Evolutionary conservation across 257 asterid species (phyloP), one percentile per base, ranked within the genome.

Genomic region (Handroanthus guayacan): DNA sequence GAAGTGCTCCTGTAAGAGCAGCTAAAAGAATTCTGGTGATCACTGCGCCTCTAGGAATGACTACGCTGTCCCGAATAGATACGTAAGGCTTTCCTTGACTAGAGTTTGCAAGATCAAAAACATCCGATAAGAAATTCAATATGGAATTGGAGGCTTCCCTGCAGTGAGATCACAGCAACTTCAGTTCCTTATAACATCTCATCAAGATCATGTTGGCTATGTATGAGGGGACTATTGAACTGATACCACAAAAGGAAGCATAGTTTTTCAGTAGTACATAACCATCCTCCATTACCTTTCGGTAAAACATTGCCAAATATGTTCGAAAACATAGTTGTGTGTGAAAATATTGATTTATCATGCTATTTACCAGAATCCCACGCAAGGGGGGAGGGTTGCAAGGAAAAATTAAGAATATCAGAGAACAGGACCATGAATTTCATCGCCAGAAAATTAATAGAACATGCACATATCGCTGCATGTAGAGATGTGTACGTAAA

Each of bases 131-230:
- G 84, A 95, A 95, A 70, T 79, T 90, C 83, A 95, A 79, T 82
- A 95, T 91, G 70, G 98, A 95, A 78, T 92, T 93, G 71, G 94
- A 95, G 70, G 99, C 99, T 81, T 93, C 99, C 94, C 99, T 95
- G 96, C 90, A 86, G 81, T 54, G 73, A 80, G 71, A 75, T 3
- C 10, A 36, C 58, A 74, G 52, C 63, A 60, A 34, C 17, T 75
- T 82, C 56, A 74, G 64, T 51, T 36, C 62, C 36, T 70, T 57
- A 31, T 47, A 39, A 73, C 51, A 25, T 79, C 60, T 64, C 58
- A 79, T 64, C 39, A 79, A 78, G 18, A 66, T 62, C 44, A 55
- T 52, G 79, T 14, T 44, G 61, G 37, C 72, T 67, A 11, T 61
- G 66, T 36, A 67, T 34, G 63, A 31, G 45, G 60, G 58, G 54